These are phyloP conservation scores for Macrophomina pseudophaseolina DNA, from an alignment of 2,329 filamentous ascomycete species.

Conservation along the genomic window DNA sequence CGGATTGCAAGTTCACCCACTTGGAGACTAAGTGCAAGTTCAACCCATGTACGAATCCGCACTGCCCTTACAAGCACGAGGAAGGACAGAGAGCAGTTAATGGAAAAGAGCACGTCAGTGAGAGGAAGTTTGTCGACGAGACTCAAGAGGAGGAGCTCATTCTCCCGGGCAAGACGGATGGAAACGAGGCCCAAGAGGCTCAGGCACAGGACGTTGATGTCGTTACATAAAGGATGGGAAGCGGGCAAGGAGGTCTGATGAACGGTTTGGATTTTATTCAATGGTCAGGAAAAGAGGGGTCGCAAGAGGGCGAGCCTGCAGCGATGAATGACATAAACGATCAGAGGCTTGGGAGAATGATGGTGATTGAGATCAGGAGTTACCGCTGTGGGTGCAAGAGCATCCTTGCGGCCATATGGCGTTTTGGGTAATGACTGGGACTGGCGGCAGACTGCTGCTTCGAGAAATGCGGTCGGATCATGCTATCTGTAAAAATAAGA, in stretches of 20 bases:
- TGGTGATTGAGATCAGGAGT: conserved; percentile 13
- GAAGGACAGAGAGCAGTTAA: conserved; percentile 80
- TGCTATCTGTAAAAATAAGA: conserved; percentile 21
- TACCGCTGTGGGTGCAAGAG: conserved; percentile 23
- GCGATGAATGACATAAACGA: conserved; percentile 11
- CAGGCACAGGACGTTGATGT: conserved; percentile 19
- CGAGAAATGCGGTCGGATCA: conserved; percentile 14
- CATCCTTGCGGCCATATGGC: conserved; percentile 6
- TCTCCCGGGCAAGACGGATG: conserved; percentile 55
- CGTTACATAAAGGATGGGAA: conserved; percentile 7
- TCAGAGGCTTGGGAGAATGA: not conserved
- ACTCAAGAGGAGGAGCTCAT: conserved; percentile 72
- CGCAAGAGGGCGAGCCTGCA: not conserved
- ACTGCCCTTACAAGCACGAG: conserved; percentile 86
- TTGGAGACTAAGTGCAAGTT: conserved; percentile 84
- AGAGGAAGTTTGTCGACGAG: conserved; percentile 84
- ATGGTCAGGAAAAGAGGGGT: conserved; percentile 2
- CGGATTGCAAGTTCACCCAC: conserved; percentile 90
- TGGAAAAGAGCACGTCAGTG: conserved; percentile 74
- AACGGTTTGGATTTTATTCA: conserved; percentile 6
- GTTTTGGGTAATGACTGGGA: conserved; percentile 21
- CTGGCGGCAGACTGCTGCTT: conserved; percentile 19
- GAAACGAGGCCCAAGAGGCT: conserved; percentile 3
- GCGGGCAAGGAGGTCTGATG: not conserved
- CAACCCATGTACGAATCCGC: conserved; percentile 88